Conservation (phyloP, 768 basidiomycete species). For the Hygrophoropsis aurantiaca region DNA sequence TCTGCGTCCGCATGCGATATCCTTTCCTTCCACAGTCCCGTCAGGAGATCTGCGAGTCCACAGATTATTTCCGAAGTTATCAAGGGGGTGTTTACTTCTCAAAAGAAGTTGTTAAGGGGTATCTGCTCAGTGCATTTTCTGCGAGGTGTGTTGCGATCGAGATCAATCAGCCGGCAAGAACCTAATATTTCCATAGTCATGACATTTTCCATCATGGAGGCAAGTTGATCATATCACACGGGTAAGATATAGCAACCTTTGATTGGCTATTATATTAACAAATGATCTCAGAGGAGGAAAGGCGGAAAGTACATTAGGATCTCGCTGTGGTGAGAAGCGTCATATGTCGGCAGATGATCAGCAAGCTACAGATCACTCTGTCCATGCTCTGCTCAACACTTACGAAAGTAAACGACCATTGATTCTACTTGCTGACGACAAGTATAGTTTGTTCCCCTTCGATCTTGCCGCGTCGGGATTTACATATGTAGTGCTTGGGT, state of each 20-base stretch:
- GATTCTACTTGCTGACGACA: slow-evolving; percentile 72
- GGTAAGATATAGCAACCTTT: slow-evolving; percentile 43
- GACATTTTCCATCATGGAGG: slow-evolving; percentile 68
- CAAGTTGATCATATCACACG: slow-evolving; percentile 78
- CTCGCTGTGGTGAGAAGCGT: slow-evolving; percentile 36
- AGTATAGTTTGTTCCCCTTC: slow-evolving; percentile 72
- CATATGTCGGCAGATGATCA: slow-evolving; percentile 62
- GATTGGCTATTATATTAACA: background rate
- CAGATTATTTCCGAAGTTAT: slow-evolving; percentile 66
- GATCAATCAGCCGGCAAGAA: slow-evolving; percentile 4
- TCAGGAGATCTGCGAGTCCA: slow-evolving; percentile 82
- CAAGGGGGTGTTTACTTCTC: slow-evolving; percentile 77
- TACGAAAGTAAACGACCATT: slow-evolving; percentile 56
- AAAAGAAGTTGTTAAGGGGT: slow-evolving; percentile 65
- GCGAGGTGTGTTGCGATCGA: slow-evolving; percentile 47
- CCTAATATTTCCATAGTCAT: slow-evolving; percentile 44
- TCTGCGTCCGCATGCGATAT: too few species aligned
- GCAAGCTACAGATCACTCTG: slow-evolving; percentile 64
- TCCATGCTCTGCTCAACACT: slow-evolving; percentile 64
- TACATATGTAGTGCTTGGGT: slow-evolving; percentile 51
- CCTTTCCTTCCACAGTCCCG: slow-evolving; percentile 60
- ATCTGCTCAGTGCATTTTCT: slow-evolving; percentile 71
- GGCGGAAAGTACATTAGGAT: slow-evolving; percentile 53
- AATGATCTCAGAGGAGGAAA: slow-evolving; percentile 59
- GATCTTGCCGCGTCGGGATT: slow-evolving; percentile 52